Percentiles rank a stretch among this genome's conserved stretches.
Evolutionary conservation across 331 rosid species (phyloP).

Genomic region (Phaseolus coccineus): DNA sequence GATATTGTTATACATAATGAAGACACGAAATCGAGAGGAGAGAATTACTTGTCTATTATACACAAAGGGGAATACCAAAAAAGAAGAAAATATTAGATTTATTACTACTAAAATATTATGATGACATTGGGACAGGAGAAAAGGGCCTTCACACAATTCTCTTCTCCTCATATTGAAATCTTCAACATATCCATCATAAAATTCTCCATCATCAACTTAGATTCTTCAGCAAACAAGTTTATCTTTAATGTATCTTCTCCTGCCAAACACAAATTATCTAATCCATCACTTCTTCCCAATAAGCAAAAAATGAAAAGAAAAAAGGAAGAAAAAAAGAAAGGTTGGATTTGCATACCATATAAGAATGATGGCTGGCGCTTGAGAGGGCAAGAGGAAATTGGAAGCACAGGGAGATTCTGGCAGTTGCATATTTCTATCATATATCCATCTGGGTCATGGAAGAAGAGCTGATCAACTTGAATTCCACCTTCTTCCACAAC

Average conservation of each 20-base stretch:
- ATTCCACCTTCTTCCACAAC: conserved; percentile 74
- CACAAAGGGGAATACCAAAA: background rate
- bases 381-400: conserved; percentile 62
- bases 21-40: no score
- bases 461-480: conserved; percentile 73
- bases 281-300: background rate
- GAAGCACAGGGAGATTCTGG: conserved; percentile 75
- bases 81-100: background rate
- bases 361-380: conserved; percentile 19
- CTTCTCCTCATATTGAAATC: conserved; percentile 57
- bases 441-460: conserved; percentile 80
- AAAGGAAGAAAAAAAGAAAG: background rate
- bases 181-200: conserved; percentile 59
- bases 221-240: conserved; percentile 50
- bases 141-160: background rate
- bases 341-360: conserved; percentile 19
- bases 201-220: conserved; percentile 66
- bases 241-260: conserved; percentile 43
- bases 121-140: background rate
- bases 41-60: no score
- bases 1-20: no score
- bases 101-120: no score
- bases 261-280: conserved; percentile 40
- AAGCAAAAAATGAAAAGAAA: background rate
- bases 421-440: conserved; percentile 85